Base-by-base conservation (phyloP, 441 rosid species). In the Populus hybrid region DNA sequence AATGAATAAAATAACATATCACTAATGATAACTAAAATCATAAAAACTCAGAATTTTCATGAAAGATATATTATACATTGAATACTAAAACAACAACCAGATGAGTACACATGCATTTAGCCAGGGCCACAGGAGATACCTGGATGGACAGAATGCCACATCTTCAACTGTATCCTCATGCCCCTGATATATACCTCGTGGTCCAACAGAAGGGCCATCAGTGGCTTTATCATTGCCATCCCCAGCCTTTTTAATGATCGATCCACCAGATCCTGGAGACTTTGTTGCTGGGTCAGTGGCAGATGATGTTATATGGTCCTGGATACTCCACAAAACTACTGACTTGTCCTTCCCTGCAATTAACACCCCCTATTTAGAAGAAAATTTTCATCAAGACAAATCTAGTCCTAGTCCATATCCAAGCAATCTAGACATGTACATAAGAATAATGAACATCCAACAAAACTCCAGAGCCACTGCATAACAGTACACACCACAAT, bases 111-210 rank as follows among this genome's bases (percentile, higher is more conserved):
- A 34, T n/a, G 21, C 35, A 65, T 38, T 71, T 71, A 65, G 73
- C 42, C 36, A 66, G 75, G 34, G 63, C 71, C 53, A 82, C 59
- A 42, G 63, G 63, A 82, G 82, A 79, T 90, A 97, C 99, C 97
- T 94, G 71, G 97, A 89, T 5, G 99, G 99, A 83, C 92, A 90
- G 86, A 97, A 97, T 24, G 97, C 73, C 73, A 97, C 99, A 80
- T 97, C 99, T 85, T 97, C 99, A 81, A 97, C 99, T 0, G 98
- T 97, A 81, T 97, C 99, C 67, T 88, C 94, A 79, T 97, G 99
- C 73, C 99, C 99, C 76, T 66, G 76, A 83, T 91, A 97, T 61
- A 93, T 80, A 79, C 98, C 98, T 72, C 99, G 92, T 21, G 99
- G 97, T 79, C 94, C 97, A 72, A 93, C 87, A 79, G 91, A 71